Evolutionary conservation across 1,284 basidiomycete genomes (phyloP), one percentile per base, ranked within the genome.

Genomic region (Fomitiporia mediterranea): DNA sequence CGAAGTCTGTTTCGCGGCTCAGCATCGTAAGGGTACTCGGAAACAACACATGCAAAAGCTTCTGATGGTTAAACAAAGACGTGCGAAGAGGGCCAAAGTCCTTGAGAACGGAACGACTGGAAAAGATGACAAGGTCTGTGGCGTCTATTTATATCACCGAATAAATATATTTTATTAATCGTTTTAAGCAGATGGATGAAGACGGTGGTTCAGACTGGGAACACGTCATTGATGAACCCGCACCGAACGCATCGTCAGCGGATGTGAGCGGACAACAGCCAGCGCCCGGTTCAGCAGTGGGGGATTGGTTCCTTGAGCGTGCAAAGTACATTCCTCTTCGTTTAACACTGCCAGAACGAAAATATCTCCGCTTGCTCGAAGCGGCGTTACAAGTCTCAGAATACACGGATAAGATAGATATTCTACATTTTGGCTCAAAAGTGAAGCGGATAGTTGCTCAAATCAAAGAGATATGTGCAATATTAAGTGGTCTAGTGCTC

Each of bases 341-440:
- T 21, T 74, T 91, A 23, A 83, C 82, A 0, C 71, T 89, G 30
- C 62, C 65, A 38, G 89, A 91, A 69, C 84, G 89, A 58, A 91
- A 91, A 69, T 87, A 76, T 66, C 82, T 91, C 51, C 84, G 89
- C 25, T 77, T 91, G 4, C 75, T 91, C 44, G 89, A 91, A 57
- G 88, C 88, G 4, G 89, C 89, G 1, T 76, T 89, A 32, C 80
- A 79, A 48, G 89, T 91, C 21, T 89, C 85, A 5, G 89, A 91
- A 67, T 91, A 91, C 66, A 91, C 89, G 28, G 89, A 91, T 75
- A 89, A 88, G 66, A 89, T 90, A 37, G 88, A 91, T 69, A 86
- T 84, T 40, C 69, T 91, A 42, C 81, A 84, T 1, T 90, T 82
- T 60, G 80, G 83, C 3, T 84, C 84, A 21, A 91, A 90, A 67